These are phyloP conservation scores for Colletotrichum simmondsii DNA, from an alignment of 2,329 filamentous ascomycete genomes.

Conservation along the genomic window DNA sequence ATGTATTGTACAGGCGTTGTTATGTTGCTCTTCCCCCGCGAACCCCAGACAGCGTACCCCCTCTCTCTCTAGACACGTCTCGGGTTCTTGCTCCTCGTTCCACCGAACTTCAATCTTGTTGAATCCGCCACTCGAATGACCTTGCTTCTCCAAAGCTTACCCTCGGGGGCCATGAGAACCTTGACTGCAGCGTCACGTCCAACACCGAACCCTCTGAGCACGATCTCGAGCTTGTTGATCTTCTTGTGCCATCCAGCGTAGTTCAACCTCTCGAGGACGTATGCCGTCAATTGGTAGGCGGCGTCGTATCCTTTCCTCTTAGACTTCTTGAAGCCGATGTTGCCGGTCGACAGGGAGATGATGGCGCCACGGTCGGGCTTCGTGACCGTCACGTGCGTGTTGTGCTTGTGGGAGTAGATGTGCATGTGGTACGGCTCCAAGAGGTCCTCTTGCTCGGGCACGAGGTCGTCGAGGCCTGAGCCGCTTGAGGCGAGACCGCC, in stretches of 20 bases:
- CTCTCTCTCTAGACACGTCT: slow-evolving; percentile 72
- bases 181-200: slow-evolving; percentile 92
- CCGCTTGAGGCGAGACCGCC: not conserved
- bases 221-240: slow-evolving; percentile 82
- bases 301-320: slow-evolving; percentile 88
- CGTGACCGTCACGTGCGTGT: slow-evolving; percentile 92
- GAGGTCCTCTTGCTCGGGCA: slow-evolving; percentile 46
- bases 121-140: slow-evolving; percentile 85
- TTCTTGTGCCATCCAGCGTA: slow-evolving; percentile 82
- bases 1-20: slow-evolving; percentile 46
- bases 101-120: slow-evolving; percentile 95
- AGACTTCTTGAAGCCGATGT: slow-evolving; percentile 90
- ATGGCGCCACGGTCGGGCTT: slow-evolving; percentile 83
- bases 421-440: slow-evolving; percentile 85
- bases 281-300: slow-evolving; percentile 88
- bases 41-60: not conserved
- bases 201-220: slow-evolving; percentile 85
- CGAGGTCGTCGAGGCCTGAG: slow-evolving; percentile 37
- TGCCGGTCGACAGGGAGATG: slow-evolving; percentile 83
- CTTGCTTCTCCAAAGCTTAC: slow-evolving; percentile 77
- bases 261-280: slow-evolving; percentile 85
- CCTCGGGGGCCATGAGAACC: slow-evolving; percentile 87
- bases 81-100: slow-evolving; percentile 84
- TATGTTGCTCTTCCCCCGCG: not conserved
- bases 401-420: slow-evolving; percentile 89